phyloP scores from a whole-genome alignment of 1,139 yeast species.

The Meyerozyma athensensis region DNA sequence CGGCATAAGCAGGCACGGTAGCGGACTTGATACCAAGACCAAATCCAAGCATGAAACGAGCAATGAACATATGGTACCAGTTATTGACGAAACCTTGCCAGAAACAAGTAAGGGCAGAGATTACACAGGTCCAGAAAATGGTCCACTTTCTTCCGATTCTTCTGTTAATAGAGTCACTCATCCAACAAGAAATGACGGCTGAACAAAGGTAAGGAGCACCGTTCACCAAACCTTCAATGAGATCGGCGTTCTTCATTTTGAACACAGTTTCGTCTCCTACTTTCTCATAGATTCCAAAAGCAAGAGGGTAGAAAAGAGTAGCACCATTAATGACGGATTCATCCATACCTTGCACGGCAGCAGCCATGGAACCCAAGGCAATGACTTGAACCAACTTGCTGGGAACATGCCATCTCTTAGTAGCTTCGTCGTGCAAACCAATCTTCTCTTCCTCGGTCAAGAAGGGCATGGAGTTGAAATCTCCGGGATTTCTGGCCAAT shows the following conservation, averaged over 20 bases:
- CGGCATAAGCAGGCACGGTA: conserved; percentile 77
- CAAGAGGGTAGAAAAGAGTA: conserved; percentile 58
- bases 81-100: conserved; percentile 72
- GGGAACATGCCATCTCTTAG: conserved; percentile 67
- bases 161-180: conserved; percentile 63
- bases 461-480: conserved; percentile 54
- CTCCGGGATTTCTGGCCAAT: conserved; percentile 61
- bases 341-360: conserved; percentile 92
- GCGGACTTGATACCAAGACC: conserved; percentile 81
- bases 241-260: conserved; percentile 46
- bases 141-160: conserved; percentile 69
- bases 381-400: conserved; percentile 55
- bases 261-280: conserved; percentile 13
- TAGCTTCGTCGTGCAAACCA: conserved; percentile 50
- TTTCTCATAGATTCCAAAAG: conserved; percentile 41
- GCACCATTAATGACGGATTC: conserved; percentile 88
- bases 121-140: conserved; percentile 61
- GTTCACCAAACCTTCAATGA: conserved; percentile 72
- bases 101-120: conserved; percentile 64
- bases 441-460: conserved; percentile 55
- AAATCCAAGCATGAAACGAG: conserved; percentile 67
- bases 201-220: conserved; percentile 81
- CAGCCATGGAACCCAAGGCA: conserved; percentile 79
- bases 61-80: conserved; percentile 75
- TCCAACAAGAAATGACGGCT: conserved; percentile 66